Conservation (phyloP, 2,329 filamentous ascomycete genomes). For the Penicillium sp. region DNA sequence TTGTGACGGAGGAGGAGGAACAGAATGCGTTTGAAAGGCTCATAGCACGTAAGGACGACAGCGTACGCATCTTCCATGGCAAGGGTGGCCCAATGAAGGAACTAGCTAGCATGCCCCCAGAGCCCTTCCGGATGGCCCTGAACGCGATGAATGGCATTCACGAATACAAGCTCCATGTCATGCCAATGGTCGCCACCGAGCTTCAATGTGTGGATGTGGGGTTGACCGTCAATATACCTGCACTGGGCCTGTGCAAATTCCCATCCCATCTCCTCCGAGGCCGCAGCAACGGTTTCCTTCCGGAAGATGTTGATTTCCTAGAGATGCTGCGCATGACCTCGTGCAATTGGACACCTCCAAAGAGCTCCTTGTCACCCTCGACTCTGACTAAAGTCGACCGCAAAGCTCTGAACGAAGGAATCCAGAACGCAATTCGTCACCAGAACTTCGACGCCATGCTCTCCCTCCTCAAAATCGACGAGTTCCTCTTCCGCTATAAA, state of each 20-base stretch:
- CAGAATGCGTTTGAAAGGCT: conserved; percentile 23
- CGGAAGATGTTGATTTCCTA: conserved; percentile 34
- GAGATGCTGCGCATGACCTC: conserved; percentile 39
- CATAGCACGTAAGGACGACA: conserved; percentile 21
- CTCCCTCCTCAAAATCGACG: conserved; percentile 42
- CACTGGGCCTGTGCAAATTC: conserved; percentile 22
- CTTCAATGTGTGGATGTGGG: conserved; percentile 16
- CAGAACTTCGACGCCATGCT: conserved; percentile 34
- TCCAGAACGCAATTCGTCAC: conserved; percentile 40
- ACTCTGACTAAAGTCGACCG: conserved; percentile 28
- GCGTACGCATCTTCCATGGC: conserved; percentile 18
- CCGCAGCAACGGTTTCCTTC: conserved; percentile 29
- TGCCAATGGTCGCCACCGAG: conserved; percentile 20
- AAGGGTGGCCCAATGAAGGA: conserved; percentile 1
- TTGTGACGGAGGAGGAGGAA: conserved; percentile 23
- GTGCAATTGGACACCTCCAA: conserved; percentile 6
- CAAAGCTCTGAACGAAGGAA: conserved; percentile 39
- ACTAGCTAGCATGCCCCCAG: background rate
- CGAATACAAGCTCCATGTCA: conserved; percentile 25
- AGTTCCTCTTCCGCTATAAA: conserved; percentile 27
- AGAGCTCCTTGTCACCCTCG: background rate
- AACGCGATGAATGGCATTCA: conserved; percentile 3
- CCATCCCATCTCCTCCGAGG: conserved; percentile 35
- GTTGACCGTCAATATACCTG: conserved; percentile 21
- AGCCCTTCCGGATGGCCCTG: background rate